Base-by-base conservation (phyloP, 148 eudicot genomes). In the Rhododendron molle region DNA sequence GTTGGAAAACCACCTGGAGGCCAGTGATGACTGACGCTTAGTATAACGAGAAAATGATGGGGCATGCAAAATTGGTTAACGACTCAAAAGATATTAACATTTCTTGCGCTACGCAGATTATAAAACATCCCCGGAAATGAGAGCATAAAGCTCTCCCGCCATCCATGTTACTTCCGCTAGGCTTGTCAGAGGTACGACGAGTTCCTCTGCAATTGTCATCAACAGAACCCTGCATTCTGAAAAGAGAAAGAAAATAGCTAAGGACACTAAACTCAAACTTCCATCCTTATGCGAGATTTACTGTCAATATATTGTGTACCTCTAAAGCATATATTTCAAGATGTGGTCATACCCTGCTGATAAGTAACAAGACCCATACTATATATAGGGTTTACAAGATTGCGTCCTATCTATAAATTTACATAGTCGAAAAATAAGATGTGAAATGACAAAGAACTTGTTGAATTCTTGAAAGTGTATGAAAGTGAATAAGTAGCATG, bases 111-210 rank as follows among this genome's bases (percentile, higher is more conserved):
- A 11, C 67, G 76, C 32, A 76, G 38, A 72, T 71, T 73, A 88
- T 47, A 52, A 58, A 83, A 72, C 81, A 79, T 83, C 83, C 79
- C 40, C 23, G 21, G 56, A 85, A 67, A 85, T 88, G 11, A 87
- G 86, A 65, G 85, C 50, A 83, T 83, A 83, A 23, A 92, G 85
- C 74, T 92, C 84, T 88, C 76, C 88, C 28, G 92, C 92, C 28
- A 92, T 89, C 92, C 92, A 89, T 74, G 92, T 90, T 34, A 82
- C 89, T 72, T 88, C 92, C 67, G 84, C 88, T 30, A 92, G 89
- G 89, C 87, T 86, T 50, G 84, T 81, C 60, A 92, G 85, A 49
- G 89, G 89, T 67, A 21, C 36, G 4, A 62, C 72, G 9, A 92
- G 81, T 76, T 90, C 94, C 71, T 86, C 80, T 20, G 88, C 91